Evolutionary conservation across 2,329 filamentous ascomycete species (phyloP).

Genomic region (Fusarium duplospermum): DNA sequence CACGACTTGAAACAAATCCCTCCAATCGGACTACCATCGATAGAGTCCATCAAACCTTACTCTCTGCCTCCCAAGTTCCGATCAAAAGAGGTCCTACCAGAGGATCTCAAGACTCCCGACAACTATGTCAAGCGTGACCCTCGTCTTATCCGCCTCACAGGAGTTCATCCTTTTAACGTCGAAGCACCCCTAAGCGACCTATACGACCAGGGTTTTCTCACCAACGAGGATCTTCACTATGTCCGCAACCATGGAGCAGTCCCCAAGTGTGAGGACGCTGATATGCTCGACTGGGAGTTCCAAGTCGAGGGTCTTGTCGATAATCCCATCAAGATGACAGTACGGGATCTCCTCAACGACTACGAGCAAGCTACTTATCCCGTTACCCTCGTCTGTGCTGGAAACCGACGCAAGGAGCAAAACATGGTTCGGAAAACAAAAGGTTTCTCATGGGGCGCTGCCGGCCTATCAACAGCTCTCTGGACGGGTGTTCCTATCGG

Average conservation of each 20-base stretch:
- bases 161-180: constrained; percentile 90
- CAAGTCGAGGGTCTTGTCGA: constrained; percentile 86
- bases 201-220: constrained; percentile 85
- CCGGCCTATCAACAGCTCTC: constrained; percentile 85
- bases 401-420: constrained; percentile 92
- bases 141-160: constrained; percentile 86
- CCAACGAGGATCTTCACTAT: constrained; percentile 88
- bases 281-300: constrained; percentile 84
- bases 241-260: constrained; percentile 91
- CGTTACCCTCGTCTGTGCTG: constrained; percentile 90
- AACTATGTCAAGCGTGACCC: constrained; percentile 82
- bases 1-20: constrained; percentile 31
- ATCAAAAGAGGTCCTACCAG: constrained; percentile 72
- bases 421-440: constrained; percentile 92
- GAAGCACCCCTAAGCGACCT: constrained; percentile 84
- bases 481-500: constrained; percentile 86
- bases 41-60: constrained; percentile 52
- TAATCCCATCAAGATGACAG: constrained; percentile 76
- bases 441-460: constrained; percentile 93
- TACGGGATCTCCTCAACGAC: constrained; percentile 77
- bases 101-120: constrained; percentile 87
- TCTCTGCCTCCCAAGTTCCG: constrained; percentile 76
- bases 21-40: constrained; percentile 29
- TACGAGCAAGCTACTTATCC: constrained; percentile 88
- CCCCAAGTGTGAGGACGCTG: constrained; percentile 77